Percentiles rank a stretch among this genome's conserved stretches.
Conservation (phyloP, 208 protist genomes). For the Trypanosoma melophagium region DNA sequence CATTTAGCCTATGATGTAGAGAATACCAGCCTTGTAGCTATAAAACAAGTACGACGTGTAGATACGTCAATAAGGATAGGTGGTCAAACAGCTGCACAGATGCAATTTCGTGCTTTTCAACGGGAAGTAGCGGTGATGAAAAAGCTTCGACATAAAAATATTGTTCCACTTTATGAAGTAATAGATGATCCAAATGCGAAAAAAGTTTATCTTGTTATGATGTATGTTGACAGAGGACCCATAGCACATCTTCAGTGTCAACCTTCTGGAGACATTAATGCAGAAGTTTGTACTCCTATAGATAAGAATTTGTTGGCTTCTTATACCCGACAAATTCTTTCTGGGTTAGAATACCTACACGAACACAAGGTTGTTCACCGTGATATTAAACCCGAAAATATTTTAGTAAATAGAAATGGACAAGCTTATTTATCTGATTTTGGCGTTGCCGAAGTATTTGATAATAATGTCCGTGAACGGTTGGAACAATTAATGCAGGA, state of each 20-base stretch:
- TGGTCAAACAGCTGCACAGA: slow-evolving; percentile 31
- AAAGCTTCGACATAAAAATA: slow-evolving; percentile 93
- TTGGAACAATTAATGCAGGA: slow-evolving; percentile 49
- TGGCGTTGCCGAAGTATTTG: slow-evolving; percentile 60
- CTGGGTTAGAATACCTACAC: slow-evolving; percentile 48
- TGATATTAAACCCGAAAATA: slow-evolving; percentile 73
- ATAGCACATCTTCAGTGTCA: slow-evolving; percentile 40
- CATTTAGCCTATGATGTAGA: slow-evolving; percentile 53
- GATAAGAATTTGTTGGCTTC: slow-evolving; percentile 29
- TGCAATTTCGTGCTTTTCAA: slow-evolving; percentile 45
- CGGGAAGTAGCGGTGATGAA: slow-evolving; percentile 96
- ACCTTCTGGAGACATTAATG: slow-evolving; percentile 17
- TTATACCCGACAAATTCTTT: slow-evolving; percentile 45
- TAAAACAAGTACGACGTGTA: slow-evolving; percentile 69
- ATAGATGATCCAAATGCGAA: slow-evolving; percentile 93
- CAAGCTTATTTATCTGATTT: slow-evolving; percentile 48
- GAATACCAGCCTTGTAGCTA: slow-evolving; percentile 53
- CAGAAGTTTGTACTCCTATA: slow-evolving; percentile 47
- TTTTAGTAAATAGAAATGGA: slow-evolving; percentile 38
- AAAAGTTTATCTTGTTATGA: slow-evolving; percentile 91
- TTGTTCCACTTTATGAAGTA: slow-evolving; percentile 94
- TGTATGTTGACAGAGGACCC: slow-evolving; percentile 84
- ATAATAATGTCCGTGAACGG: slow-evolving; percentile 36
- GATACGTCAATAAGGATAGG: slow-evolving; percentile 22
- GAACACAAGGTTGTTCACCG: slow-evolving; percentile 50